Conservation (phyloP, 805 yeast genomes). For the Saturnispora mendoncae region DNA sequence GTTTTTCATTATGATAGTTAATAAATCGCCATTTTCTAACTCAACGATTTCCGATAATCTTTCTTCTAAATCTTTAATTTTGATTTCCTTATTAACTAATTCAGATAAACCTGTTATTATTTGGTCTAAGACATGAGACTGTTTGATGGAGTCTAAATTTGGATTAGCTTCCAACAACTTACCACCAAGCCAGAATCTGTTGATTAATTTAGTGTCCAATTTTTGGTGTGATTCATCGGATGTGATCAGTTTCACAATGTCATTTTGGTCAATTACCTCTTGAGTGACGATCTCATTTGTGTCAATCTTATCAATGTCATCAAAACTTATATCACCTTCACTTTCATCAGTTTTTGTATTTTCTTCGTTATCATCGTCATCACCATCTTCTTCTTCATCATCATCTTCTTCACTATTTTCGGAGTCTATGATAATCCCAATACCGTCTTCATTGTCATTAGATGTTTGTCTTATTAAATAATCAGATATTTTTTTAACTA, state of each 20-base stretch:
- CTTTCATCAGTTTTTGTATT: slow-evolving; percentile 25
- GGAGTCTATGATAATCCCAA: slow-evolving; percentile 34
- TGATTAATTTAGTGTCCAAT: slow-evolving; percentile 19
- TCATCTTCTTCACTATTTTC: slow-evolving; percentile 27
- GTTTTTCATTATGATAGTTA: slow-evolving; percentile 41
- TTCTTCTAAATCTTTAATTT: slow-evolving; percentile 41
- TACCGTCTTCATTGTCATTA: slow-evolving; percentile 27
- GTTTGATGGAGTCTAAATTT: slow-evolving; percentile 32
- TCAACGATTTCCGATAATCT: slow-evolving; percentile 46
- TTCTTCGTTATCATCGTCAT: slow-evolving; percentile 25
- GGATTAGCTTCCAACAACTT: slow-evolving; percentile 31
- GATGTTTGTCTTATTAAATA: slow-evolving; percentile 23
- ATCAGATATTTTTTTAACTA: slow-evolving; percentile 44
- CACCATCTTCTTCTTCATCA: slow-evolving; percentile 26
- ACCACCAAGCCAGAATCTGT: slow-evolving; percentile 45
- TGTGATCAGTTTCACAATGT: slow-evolving; percentile 13
- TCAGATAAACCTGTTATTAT: slow-evolving; percentile 35
- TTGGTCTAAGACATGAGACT: slow-evolving; percentile 30
- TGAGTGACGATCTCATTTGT: slow-evolving; percentile 25
- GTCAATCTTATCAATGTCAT: not conserved
- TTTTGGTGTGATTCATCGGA: slow-evolving; percentile 11
- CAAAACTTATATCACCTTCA: slow-evolving; percentile 11
- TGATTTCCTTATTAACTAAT: slow-evolving; percentile 20
- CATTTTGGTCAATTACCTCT: slow-evolving; percentile 15
- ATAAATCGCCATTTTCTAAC: slow-evolving; percentile 41